Evolutionary conservation across 805 yeast species (phyloP).

Genomic region (Nakazawaea sp.): DNA sequence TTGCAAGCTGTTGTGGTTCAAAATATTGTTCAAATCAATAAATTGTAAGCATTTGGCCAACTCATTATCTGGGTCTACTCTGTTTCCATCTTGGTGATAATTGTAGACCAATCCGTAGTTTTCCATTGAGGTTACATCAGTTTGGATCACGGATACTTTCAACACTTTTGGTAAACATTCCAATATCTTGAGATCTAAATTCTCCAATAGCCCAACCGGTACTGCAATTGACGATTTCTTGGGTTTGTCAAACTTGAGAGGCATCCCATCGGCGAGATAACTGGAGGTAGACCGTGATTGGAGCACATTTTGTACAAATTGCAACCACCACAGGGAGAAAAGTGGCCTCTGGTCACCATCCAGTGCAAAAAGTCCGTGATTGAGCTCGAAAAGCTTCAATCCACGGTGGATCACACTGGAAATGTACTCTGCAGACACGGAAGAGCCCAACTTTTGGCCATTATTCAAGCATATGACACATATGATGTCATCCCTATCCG

Average conservation of each 20-base stretch:
- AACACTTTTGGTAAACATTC: not conserved
- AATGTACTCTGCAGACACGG: no score
- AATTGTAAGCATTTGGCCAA: slow-evolving; percentile 19
- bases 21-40: slow-evolving; percentile 18
- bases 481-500: no score
- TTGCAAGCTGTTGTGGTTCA: slow-evolving; percentile 20
- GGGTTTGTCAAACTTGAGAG: not conserved
- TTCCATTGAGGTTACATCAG: not conserved
- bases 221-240: slow-evolving; percentile 21
- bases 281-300: not conserved
- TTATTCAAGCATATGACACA: no score
- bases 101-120: not conserved
- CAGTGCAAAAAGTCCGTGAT: not conserved
- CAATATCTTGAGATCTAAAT: slow-evolving; percentile 16
- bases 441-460: no score
- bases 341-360: not conserved
- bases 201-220: slow-evolving; percentile 24
- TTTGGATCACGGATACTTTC: slow-evolving; percentile 5
- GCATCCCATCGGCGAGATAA: not conserved
- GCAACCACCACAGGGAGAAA: not conserved
- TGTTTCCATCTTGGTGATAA: slow-evolving; percentile 1
- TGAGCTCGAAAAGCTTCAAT: not conserved
- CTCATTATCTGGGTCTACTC: slow-evolving; percentile 13
- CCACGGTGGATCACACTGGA: not conserved
- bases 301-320: not conserved